phyloP scores from a whole-genome alignment of 2,329 filamentous ascomycete genomes.

The Exophiala spinifera region DNA sequence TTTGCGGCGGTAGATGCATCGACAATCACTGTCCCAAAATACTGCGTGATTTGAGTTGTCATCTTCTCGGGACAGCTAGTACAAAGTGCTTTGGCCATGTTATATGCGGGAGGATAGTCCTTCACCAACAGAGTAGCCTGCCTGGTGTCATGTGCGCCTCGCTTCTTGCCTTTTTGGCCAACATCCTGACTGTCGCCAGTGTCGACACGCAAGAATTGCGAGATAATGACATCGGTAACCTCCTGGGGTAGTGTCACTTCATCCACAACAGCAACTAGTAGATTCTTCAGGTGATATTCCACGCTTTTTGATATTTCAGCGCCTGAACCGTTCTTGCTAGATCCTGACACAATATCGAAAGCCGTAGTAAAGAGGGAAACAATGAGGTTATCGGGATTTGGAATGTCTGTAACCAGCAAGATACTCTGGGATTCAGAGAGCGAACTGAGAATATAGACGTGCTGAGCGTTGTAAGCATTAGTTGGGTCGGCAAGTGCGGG shows the following conservation, averaged over 20 bases:
- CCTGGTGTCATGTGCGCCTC: slow-evolving; percentile 63
- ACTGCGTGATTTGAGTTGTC: slow-evolving; percentile 89
- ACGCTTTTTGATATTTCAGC: slow-evolving; percentile 90
- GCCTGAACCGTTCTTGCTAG: slow-evolving; percentile 68
- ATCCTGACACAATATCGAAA: slow-evolving; percentile 85
- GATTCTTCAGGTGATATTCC: slow-evolving; percentile 83
- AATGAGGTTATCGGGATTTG: slow-evolving; percentile 74
- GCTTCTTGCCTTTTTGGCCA: slow-evolving; percentile 55
- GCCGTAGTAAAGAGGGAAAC: slow-evolving; percentile 79
- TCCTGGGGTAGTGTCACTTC: slow-evolving; percentile 77
- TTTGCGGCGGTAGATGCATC: slow-evolving; percentile 60
- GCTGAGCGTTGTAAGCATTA: slow-evolving; percentile 87
- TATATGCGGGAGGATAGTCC: slow-evolving; percentile 86
- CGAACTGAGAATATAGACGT: slow-evolving; percentile 85
- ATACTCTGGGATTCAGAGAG: slow-evolving; percentile 93
- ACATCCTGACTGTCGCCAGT: slow-evolving; percentile 57
- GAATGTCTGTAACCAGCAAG: slow-evolving; percentile 82
- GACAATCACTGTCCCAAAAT: slow-evolving; percentile 95
- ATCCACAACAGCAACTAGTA: slow-evolving; percentile 82
- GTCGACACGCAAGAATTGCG: slow-evolving; percentile 88
- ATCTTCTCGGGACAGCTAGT: slow-evolving; percentile 88
- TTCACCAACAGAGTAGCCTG: slow-evolving; percentile 83
- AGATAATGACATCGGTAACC: slow-evolving; percentile 88
- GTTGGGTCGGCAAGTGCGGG: slow-evolving; percentile 81
- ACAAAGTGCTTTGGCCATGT: slow-evolving; percentile 94